Evolutionary conservation across 495 filamentous ascomycete genomes (phyloP).

Genomic region (Trichodelitschia bisporula): DNA sequence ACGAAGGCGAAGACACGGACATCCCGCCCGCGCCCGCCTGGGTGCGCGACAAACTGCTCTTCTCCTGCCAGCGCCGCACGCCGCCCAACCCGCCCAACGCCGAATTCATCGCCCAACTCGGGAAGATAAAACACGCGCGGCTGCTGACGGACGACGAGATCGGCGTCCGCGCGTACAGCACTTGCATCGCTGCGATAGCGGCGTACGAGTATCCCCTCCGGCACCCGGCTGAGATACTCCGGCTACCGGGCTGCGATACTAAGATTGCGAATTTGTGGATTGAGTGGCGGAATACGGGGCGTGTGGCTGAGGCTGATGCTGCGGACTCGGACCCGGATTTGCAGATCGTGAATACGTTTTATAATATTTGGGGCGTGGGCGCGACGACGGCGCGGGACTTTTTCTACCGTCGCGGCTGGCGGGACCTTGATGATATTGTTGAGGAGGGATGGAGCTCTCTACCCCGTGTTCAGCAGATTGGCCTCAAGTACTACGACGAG

Average conservation of each 20-base stretch:
- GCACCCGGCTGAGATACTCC: slow-evolving; percentile 31
- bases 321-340: slow-evolving; percentile 39
- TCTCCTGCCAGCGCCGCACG: slow-evolving; percentile 62
- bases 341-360: slow-evolving; percentile 38
- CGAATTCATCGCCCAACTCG: slow-evolving; percentile 47
- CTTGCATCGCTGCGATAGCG: slow-evolving; percentile 55
- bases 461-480: slow-evolving; percentile 69
- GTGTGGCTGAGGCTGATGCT: slow-evolving; percentile 34
- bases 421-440: slow-evolving; percentile 58
- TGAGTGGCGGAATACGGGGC: slow-evolving; percentile 40
- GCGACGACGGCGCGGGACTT: slow-evolving; percentile 62
- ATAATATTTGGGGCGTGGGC: slow-evolving; percentile 77
- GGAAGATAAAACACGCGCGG: slow-evolving; percentile 48
- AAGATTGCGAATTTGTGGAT: slow-evolving; percentile 62
- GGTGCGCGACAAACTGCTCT: slow-evolving; percentile 36
- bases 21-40: slow-evolving; percentile 43
- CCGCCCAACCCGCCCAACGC: slow-evolving; percentile 47
- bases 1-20: slow-evolving; percentile 19
- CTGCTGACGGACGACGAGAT: slow-evolving; percentile 48
- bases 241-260: slow-evolving; percentile 54
- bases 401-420: slow-evolving; percentile 53
- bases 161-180: slow-evolving; percentile 71
- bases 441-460: slow-evolving; percentile 58
- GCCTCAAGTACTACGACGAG: slow-evolving; percentile 88
- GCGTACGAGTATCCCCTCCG: slow-evolving; percentile 51